Conservation (phyloP, 2,329 filamentous ascomycete genomes). For the Colletotrichum neosansevieriae region DNA sequence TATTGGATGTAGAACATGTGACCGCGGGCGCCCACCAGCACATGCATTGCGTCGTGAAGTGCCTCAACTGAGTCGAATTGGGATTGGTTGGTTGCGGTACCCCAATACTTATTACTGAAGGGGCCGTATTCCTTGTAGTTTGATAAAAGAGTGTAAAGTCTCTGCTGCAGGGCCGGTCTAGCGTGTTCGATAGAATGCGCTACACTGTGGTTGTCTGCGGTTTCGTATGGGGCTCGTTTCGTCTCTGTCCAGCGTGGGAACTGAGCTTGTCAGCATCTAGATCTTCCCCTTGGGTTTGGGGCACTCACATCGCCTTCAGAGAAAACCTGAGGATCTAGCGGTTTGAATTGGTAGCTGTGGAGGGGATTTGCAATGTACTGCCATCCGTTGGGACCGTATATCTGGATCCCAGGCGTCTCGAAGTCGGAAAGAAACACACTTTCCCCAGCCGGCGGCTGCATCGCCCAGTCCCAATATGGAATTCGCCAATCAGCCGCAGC, state of each 20-base stretch:
- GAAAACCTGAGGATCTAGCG: conserved; percentile 69
- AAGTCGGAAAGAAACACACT: conserved; percentile 59
- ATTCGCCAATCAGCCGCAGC: conserved; percentile 66
- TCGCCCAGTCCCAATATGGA: conserved; percentile 72
- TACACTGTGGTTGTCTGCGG: conserved; percentile 71
- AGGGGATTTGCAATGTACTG: conserved; percentile 72
- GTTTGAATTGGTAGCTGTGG: conserved; percentile 70
- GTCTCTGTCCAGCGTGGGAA: conserved; percentile 72
- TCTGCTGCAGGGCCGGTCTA: conserved; percentile 64
- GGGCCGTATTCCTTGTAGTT: conserved; percentile 75
- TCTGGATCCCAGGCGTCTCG: conserved; percentile 62
- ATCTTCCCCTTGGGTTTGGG: not conserved
- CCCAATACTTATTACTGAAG: conserved; percentile 78
- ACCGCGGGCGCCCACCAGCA: conserved; percentile 68
- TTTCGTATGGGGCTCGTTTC: conserved; percentile 35
- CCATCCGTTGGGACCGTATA: conserved; percentile 67
- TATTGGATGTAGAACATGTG: conserved; percentile 79
- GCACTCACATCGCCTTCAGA: conserved; percentile 69
- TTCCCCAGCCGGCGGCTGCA: conserved; percentile 58
- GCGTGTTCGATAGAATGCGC: conserved; percentile 64
- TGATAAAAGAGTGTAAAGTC: conserved; percentile 76
- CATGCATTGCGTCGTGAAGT: conserved; percentile 73
- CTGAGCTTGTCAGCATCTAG: conserved; percentile 49
- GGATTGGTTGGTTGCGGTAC: conserved; percentile 57
- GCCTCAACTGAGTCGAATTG: conserved; percentile 74